These are phyloP conservation scores for Lepidium sativum DNA, from an alignment of 345 rosid species.

Conservation along the genomic window DNA sequence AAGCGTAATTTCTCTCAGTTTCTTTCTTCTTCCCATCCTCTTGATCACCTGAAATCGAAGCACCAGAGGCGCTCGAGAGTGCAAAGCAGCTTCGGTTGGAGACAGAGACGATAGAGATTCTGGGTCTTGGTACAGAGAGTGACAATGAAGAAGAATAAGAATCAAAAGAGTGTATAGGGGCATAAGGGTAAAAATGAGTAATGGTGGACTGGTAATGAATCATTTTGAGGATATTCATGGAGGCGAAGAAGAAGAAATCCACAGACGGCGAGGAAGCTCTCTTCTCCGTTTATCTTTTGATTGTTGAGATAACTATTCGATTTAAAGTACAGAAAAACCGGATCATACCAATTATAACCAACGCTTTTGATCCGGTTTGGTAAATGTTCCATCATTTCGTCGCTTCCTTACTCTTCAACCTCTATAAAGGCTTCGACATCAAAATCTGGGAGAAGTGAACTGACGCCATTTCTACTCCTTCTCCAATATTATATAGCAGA, in stretches of 20 bases:
- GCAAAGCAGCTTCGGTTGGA: slow-evolving; percentile 28
- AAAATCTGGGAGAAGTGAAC: not conserved
- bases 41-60: slow-evolving; percentile 23
- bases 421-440: slow-evolving; percentile 18
- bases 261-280: not conserved
- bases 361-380: slow-evolving; percentile 13
- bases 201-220: slow-evolving; percentile 25
- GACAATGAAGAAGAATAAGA: slow-evolving; percentile 9
- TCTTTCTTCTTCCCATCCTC: slow-evolving; percentile 32
- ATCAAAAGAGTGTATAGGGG: slow-evolving; percentile 5
- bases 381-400: not conserved
- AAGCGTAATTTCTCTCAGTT: slow-evolving; percentile 3
- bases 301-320: slow-evolving; percentile 3
- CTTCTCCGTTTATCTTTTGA: not conserved
- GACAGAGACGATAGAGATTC: slow-evolving; percentile 21
- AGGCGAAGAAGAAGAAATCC: slow-evolving; percentile 9
- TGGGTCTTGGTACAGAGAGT: slow-evolving; percentile 4
- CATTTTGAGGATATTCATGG: slow-evolving; percentile 45
- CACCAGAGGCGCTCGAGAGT: slow-evolving; percentile 34
- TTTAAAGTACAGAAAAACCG: not conserved
- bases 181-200: slow-evolving; percentile 16
- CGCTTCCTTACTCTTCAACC: slow-evolving; percentile 12
- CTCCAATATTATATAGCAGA: slow-evolving; percentile 8
- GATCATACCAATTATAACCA: not conserved
- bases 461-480: not conserved